A percentile compares a stretch with the other conserved stretches of the same genome.
Conservation (phyloP, 2,329 filamentous ascomycete genomes). For the Fusarium subtropicale region DNA sequence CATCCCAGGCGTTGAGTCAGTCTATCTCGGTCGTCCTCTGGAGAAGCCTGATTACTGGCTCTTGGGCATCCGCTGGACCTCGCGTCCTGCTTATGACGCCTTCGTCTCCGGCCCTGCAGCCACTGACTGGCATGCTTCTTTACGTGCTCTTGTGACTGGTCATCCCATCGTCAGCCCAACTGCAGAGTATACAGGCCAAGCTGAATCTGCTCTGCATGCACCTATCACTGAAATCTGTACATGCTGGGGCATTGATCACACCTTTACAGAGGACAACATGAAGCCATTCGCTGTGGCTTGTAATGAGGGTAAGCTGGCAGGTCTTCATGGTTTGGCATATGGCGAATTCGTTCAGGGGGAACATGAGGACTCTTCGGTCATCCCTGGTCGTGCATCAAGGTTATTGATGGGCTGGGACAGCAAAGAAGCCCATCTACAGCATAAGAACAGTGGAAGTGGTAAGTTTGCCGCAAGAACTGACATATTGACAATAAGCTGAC, state of each 20-base stretch:
- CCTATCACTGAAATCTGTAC: slow-evolving; percentile 56
- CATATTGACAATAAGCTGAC: not conserved
- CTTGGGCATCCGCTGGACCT: slow-evolving; percentile 52
- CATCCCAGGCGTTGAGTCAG: slow-evolving; percentile 49
- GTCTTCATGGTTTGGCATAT: slow-evolving; percentile 50
- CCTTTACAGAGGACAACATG: slow-evolving; percentile 50
- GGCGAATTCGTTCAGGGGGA: slow-evolving; percentile 51
- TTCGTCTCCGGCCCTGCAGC: slow-evolving; percentile 57
- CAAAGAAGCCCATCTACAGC: slow-evolving; percentile 53
- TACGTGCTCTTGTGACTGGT: slow-evolving; percentile 49
- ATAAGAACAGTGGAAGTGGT: slow-evolving; percentile 50
- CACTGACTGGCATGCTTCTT: slow-evolving; percentile 55
- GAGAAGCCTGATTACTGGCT: slow-evolving; percentile 52
- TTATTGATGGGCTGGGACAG: slow-evolving; percentile 56
- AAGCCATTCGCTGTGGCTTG: slow-evolving; percentile 45
- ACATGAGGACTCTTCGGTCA: slow-evolving; percentile 45
- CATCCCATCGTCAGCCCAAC: slow-evolving; percentile 42
- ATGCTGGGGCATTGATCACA: slow-evolving; percentile 50
- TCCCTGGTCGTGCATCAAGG: slow-evolving; percentile 49
- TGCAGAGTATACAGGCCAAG: slow-evolving; percentile 36
- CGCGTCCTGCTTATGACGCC: slow-evolving; percentile 50
- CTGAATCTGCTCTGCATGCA: slow-evolving; percentile 49
- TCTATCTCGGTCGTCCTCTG: slow-evolving; percentile 52
- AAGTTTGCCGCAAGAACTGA: slow-evolving; percentile 13
- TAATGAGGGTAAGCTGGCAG: slow-evolving; percentile 43